Evolutionary conservation across 2,329 filamentous ascomycete species (phyloP).

Genomic region (Moelleriella libera): DNA sequence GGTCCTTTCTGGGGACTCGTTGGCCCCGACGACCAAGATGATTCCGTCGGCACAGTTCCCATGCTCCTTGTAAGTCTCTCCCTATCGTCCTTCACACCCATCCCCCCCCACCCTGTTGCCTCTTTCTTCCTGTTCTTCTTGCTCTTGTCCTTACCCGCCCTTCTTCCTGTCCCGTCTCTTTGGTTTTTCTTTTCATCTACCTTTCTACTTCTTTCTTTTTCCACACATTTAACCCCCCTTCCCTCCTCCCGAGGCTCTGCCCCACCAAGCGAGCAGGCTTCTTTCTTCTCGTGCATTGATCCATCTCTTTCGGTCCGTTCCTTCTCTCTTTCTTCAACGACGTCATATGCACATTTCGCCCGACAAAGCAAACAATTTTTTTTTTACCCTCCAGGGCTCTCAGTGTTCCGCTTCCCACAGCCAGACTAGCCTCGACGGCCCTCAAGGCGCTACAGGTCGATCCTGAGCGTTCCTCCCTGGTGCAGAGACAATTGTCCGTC

Average conservation of each 20-base stretch:
- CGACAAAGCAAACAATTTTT: too few species aligned
- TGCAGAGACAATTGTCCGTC: conserved; percentile 56
- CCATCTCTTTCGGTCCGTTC: too few species aligned
- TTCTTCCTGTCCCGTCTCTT: too few species aligned
- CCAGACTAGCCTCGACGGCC: conserved; percentile 64
- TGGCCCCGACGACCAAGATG: background rate
- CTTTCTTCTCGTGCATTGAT: too few species aligned
- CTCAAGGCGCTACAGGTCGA: conserved; percentile 70
- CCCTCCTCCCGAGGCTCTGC: too few species aligned
- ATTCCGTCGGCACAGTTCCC: conserved; percentile 1
- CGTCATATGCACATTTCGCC: too few species aligned
- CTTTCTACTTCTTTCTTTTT: too few species aligned
- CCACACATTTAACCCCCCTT: too few species aligned
- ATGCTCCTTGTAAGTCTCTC: conserved; percentile 6
- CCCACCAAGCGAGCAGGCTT: too few species aligned
- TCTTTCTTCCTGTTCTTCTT: background rate
- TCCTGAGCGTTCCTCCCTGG: conserved; percentile 74
- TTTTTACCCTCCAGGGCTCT: conserved; percentile 40
- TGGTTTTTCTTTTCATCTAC: too few species aligned
- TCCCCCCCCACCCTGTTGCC: too few species aligned
- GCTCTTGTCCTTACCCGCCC: background rate
- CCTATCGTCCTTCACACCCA: conserved; percentile 28
- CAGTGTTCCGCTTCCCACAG: conserved; percentile 66
- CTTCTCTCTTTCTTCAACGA: too few species aligned
- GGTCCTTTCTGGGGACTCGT: background rate